Evolutionary conservation across 106 monocot species (phyloP).

Genomic region (Dendrobium officinale): DNA sequence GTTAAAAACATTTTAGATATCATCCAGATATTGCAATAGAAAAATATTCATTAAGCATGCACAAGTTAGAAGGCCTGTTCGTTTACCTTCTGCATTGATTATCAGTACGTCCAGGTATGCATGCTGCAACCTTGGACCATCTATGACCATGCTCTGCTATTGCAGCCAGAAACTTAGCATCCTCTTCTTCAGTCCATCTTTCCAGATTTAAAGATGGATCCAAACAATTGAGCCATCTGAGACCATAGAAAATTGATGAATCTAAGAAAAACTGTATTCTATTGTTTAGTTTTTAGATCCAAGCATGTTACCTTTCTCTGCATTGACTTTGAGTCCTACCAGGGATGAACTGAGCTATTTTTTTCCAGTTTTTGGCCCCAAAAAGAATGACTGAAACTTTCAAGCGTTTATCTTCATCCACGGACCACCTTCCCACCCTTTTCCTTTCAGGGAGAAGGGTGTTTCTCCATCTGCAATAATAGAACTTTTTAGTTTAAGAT

Average conservation of each 20-base stretch:
- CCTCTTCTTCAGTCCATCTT: constrained; percentile 87
- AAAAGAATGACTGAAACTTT: constrained; percentile 87
- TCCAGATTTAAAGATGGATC: constrained; percentile 71
- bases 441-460: constrained; percentile 57
- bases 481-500: neutral
- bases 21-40: neutral
- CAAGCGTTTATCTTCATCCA: constrained; percentile 91
- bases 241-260: constrained; percentile 8
- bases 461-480: constrained; percentile 68
- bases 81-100: constrained; percentile 82
- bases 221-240: constrained; percentile 92
- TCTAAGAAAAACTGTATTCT: neutral
- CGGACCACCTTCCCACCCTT: constrained; percentile 84
- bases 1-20: neutral
- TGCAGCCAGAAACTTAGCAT: constrained; percentile 58
- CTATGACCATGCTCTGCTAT: constrained; percentile 53
- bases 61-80: neutral
- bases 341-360: constrained; percentile 66
- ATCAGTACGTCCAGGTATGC: constrained; percentile 76
- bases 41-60: neutral
- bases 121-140: constrained; percentile 81
- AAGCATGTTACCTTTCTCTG: constrained; percentile 60
- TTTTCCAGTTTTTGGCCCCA: constrained; percentile 84
- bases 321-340: constrained; percentile 86
- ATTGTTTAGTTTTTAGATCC: neutral